These are phyloP conservation scores for Penstemon eatonii DNA, from an alignment of 257 asterid genomes.

Conservation along the genomic window DNA sequence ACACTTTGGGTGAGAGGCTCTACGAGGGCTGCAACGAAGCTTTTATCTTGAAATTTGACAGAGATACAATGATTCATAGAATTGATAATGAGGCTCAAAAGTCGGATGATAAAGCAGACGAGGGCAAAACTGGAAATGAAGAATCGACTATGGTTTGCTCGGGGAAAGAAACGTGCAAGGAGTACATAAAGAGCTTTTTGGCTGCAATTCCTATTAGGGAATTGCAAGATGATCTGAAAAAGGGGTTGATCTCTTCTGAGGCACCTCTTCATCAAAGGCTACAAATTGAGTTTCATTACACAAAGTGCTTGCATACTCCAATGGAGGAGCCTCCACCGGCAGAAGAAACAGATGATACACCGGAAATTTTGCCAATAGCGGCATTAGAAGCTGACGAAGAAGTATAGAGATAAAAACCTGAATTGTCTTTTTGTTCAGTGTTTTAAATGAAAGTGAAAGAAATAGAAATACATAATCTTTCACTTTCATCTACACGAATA, in stretches of 20 bases:
- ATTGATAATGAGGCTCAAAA: constrained; percentile 31
- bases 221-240: constrained; percentile 54
- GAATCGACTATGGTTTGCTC: constrained; percentile 35
- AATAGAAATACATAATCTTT: neutral
- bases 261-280: constrained; percentile 62
- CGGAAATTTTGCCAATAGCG: constrained; percentile 19
- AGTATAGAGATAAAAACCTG: constrained; percentile 16
- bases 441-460: constrained; percentile 3
- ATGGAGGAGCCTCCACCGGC: constrained; percentile 18
- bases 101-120: constrained; percentile 31
- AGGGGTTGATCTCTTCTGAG: constrained; percentile 50
- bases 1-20: constrained; percentile 87
- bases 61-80: constrained; percentile 47
- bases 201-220: constrained; percentile 73
- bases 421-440: constrained; percentile 10
- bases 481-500: constrained; percentile 15
- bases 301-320: constrained; percentile 26
- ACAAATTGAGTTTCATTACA: constrained; percentile 66
- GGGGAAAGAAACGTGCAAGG: constrained; percentile 60
- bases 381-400: constrained; percentile 23
- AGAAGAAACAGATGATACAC: constrained; percentile 27
- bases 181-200: constrained; percentile 65
- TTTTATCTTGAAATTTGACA: constrained; percentile 68
- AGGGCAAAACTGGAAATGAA: constrained; percentile 15
- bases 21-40: constrained; percentile 87